A percentile compares a stretch with the other conserved stretches of the same genome.
Evolutionary conservation across 345 rosid species (phyloP).

Genomic region (Acer negundo): DNA sequence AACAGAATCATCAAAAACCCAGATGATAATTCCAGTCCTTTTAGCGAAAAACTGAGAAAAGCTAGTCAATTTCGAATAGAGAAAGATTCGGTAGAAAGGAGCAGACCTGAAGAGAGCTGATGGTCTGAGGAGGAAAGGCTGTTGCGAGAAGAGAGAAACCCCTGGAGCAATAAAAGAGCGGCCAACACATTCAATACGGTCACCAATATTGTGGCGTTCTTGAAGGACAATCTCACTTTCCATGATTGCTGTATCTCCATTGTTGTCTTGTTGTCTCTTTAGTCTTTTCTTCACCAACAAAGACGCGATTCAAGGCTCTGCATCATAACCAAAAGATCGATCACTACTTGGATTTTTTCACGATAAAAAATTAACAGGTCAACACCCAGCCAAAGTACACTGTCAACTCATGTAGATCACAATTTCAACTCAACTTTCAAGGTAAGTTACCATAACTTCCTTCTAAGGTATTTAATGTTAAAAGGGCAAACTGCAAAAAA

Average conservation of each 20-base stretch:
- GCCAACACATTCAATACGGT: slow-evolving; percentile 55
- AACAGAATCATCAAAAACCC: slow-evolving; percentile 2
- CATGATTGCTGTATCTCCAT: slow-evolving; percentile 57
- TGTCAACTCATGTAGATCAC: background rate
- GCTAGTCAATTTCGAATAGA: background rate
- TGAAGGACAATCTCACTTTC: slow-evolving; percentile 73
- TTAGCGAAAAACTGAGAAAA: background rate
- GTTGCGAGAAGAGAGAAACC: slow-evolving; percentile 48
- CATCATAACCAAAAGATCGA: background rate
- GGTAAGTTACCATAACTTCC: too few species aligned
- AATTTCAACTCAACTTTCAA: background rate
- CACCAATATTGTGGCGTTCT: slow-evolving; percentile 69
- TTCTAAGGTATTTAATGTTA: too few species aligned
- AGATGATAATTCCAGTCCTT: background rate
- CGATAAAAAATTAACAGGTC: background rate
- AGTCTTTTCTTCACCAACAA: background rate
- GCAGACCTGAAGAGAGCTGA: slow-evolving; percentile 47
- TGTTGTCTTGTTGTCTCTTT: background rate
- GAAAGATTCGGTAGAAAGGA: background rate
- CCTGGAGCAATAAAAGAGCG: slow-evolving; percentile 62
- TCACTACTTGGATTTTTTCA: too few species aligned
- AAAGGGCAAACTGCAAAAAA: too few species aligned
- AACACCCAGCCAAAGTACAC: background rate
- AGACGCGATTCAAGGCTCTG: background rate
- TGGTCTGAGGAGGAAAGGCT: slow-evolving; percentile 36